Base-by-base conservation (phyloP, 2,329 filamentous ascomycete species). In the Arthroderma sp. region DNA sequence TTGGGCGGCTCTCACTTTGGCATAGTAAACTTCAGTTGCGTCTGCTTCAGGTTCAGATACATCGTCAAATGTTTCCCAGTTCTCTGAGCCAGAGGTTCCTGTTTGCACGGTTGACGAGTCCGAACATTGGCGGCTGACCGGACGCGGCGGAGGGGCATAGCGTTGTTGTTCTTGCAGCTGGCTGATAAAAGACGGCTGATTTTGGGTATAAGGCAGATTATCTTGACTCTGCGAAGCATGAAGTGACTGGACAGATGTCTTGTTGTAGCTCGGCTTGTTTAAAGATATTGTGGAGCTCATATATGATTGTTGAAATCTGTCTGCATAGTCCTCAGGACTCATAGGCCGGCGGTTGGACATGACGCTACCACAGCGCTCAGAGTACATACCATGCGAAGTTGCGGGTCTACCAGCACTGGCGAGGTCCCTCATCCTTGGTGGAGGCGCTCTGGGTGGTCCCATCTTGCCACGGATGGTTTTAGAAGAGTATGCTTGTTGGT, bases 21-120 rank as follows among this genome's bases (percentile, higher is more conserved):
- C 82, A 57, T 86, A 86, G 63, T 94, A 93, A 6, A 78, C 73
- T 49, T 91, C 85, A 3, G 80, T 80, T 0, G 75, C 76, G 59
- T 94, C 87, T 27, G 70, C 69, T 58, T 89, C 84, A 0, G 74
- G 72, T 55, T 86, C 83, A 0, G 82, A 86, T 52, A 75, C 78
- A 60, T 94, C 86, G 54, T 91, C 88, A 56, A 91, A 96, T 6
- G 88, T 94, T 65, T 96, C 89, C 89, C 89, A 96, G 62, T 96
- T 96, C 65, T 96, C 89, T 3, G 86, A 94, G 1, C 85, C 86
- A 4, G 84, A 86, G 28, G 83, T 73, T 22, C 73, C 38, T 1
- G 83, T 86, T n/a, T 68, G 68, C 22, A 69, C 66, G 2, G 68
- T 68, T 2, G 85, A 88, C 1, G 82, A 81, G 52, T 79, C 79